Evolutionary conservation across 2,329 filamentous ascomycete genomes (phyloP).

Genomic region (Alternaria tenuissima): DNA sequence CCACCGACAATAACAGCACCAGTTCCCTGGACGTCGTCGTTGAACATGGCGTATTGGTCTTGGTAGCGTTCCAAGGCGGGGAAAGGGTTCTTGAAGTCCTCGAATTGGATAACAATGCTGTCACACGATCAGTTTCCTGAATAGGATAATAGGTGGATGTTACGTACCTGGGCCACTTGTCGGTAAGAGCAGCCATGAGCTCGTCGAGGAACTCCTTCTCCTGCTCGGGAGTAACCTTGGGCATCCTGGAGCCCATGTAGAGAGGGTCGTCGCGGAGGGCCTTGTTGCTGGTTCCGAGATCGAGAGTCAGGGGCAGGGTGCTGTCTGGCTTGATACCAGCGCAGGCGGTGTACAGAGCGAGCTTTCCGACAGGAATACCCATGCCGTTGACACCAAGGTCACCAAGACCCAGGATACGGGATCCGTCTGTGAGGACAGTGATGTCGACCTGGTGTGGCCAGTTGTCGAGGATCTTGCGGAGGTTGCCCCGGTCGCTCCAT

Average conservation of each 20-base stretch:
- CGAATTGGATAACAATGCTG: conserved; percentile 85
- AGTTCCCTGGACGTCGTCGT: conserved; percentile 97
- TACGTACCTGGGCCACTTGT: conserved; percentile 72
- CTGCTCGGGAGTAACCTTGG: conserved; percentile 78
- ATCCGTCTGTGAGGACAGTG: conserved; percentile 95
- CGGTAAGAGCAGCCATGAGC: conserved; percentile 90
- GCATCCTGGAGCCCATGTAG: conserved; percentile 88
- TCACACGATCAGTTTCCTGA: conserved; percentile 41
- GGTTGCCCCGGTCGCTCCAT: conserved; percentile 90
- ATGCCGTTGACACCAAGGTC: conserved; percentile 97
- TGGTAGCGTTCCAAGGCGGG: conserved; percentile 90
- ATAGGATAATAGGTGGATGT: conserved; percentile 6
- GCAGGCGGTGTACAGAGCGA: conserved; percentile 92
- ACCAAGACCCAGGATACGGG: conserved; percentile 88
- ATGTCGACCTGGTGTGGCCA: conserved; percentile 97
- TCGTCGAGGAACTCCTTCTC: conserved; percentile 96
- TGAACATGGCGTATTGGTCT: conserved; percentile 92
- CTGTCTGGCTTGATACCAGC: conserved; percentile 87
- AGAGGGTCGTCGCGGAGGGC: conserved; percentile 77
- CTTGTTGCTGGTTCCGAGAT: conserved; percentile 71
- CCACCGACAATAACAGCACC: conserved; percentile 93
- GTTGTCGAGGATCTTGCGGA: conserved; percentile 86
- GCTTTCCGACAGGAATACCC: conserved; percentile 96
- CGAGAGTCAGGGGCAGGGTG: conserved; percentile 69
- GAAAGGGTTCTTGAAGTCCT: conserved; percentile 98